These are phyloP conservation scores for Aulographum hederae DNA, from an alignment of 2,329 filamentous ascomycete species.

Conservation along the genomic window DNA sequence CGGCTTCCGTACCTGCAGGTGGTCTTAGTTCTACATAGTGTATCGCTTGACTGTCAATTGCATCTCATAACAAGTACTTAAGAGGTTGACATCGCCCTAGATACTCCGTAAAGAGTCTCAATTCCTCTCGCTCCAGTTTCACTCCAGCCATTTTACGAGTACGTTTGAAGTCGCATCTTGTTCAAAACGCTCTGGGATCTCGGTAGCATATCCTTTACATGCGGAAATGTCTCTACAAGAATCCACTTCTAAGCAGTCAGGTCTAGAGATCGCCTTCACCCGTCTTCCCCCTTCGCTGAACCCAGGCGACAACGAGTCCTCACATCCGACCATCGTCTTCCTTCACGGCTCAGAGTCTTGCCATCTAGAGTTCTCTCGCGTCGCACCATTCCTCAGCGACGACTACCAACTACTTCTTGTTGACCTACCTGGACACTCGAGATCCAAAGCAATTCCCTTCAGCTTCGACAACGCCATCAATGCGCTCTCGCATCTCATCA, in stretches of 20 bases:
- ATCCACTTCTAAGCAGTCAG: conserved; percentile 1
- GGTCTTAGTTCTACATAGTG: too few relatives aligned
- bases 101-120: too few relatives aligned
- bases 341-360: conserved; percentile 6
- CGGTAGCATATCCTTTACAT: too few relatives aligned
- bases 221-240: conserved; percentile 1
- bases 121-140: too few relatives aligned
- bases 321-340: conserved; percentile 6
- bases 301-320: conserved; percentile 5
- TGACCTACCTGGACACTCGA: conserved; percentile 7
- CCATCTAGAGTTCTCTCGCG: conserved; percentile 3
- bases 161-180: too few relatives aligned
- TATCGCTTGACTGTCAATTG: too few relatives aligned
- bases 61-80: too few relatives aligned
- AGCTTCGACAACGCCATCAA: conserved; percentile 4
- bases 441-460: conserved; percentile 6
- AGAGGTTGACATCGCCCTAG: too few relatives aligned
- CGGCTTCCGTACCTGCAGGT: too few relatives aligned
- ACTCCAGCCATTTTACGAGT: too few relatives aligned
- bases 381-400: conserved; percentile 4
- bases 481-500: conserved; percentile 5
- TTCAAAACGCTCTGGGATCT: too few relatives aligned
- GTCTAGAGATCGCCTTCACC: conserved; percentile 3
- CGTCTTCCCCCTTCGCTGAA: conserved; percentile 3
- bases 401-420: conserved; percentile 6